Conservation (phyloP, 2,329 filamentous ascomycete species). For the Knufia fluminis region DNA sequence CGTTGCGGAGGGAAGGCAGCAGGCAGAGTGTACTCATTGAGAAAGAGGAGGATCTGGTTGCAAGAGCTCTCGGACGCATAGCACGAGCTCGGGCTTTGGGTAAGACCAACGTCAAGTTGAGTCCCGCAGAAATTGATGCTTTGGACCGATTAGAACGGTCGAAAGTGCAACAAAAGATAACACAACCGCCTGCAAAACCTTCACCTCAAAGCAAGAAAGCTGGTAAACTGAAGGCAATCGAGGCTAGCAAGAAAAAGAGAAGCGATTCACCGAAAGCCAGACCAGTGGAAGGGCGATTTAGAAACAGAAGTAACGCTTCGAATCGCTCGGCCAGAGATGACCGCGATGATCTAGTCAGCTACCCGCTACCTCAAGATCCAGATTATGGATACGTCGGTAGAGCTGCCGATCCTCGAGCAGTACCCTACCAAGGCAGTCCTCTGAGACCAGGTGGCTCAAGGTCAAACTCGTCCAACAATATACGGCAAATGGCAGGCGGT, state of each 20-base stretch:
- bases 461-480: constrained; percentile 33
- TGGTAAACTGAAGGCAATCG: constrained; percentile 21
- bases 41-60: constrained; percentile 65
- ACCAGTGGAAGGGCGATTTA: constrained; percentile 12
- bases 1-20: constrained; percentile 23
- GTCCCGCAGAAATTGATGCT: constrained; percentile 68
- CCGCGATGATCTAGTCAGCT: constrained; percentile 11
- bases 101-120: constrained; percentile 69
- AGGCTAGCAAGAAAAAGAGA: constrained; percentile 18
- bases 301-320: constrained; percentile 16
- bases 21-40: constrained; percentile 42
- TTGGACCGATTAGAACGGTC: constrained; percentile 49
- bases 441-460: constrained; percentile 39
- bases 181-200: constrained; percentile 31
- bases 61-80: constrained; percentile 71
- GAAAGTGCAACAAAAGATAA: constrained; percentile 44
- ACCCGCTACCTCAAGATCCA: constrained; percentile 25
- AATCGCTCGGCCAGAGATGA: constrained; percentile 11
- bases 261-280: constrained; percentile 20
- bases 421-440: constrained; percentile 20
- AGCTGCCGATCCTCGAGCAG: not conserved
- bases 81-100: constrained; percentile 66
- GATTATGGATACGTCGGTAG: constrained; percentile 29
- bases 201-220: constrained; percentile 24
- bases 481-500: constrained; percentile 30